Conservation (phyloP, 768 basidiomycete genomes). For the Paxillus involutus region DNA sequence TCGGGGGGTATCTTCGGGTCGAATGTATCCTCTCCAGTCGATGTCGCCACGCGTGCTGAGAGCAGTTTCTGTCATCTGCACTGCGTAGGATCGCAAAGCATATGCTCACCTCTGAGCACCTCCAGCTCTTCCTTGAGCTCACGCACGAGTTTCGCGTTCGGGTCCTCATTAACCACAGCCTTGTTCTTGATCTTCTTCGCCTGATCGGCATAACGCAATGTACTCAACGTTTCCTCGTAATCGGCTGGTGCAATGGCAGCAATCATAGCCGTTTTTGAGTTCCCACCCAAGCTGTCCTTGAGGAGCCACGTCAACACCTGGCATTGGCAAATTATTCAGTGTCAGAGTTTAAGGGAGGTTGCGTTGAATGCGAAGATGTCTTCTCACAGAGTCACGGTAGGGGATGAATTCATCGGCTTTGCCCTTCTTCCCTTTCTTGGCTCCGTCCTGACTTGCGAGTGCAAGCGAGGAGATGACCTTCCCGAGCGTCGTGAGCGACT, state of each 20-base stretch:
- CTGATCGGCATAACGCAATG: conserved; percentile 95
- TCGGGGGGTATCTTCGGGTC: conserved; percentile 90
- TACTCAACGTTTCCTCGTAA: conserved; percentile 96
- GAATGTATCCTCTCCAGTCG: conserved; percentile 69
- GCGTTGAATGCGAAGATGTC: neutral
- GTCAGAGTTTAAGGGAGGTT: conserved; percentile 4
- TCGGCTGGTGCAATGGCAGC: conserved; percentile 98
- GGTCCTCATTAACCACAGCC: conserved; percentile 99
- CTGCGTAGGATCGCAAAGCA: neutral
- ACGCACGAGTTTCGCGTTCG: conserved; percentile 96
- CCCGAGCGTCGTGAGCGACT: conserved; percentile 94
- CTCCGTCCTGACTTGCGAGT: conserved; percentile 49
- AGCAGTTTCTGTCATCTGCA: conserved; percentile 7
- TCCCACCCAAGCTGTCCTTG: conserved; percentile 96
- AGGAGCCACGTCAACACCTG: conserved; percentile 97
- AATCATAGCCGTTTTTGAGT: conserved; percentile 99
- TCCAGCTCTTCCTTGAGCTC: conserved; percentile 99
- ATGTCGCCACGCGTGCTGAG: conserved; percentile 74
- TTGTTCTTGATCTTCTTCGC: conserved; percentile 99
- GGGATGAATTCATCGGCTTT: conserved; percentile 93
- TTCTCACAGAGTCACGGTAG: conserved; percentile 90
- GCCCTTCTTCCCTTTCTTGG: conserved; percentile 87
- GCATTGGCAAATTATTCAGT: neutral
- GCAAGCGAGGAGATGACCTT: conserved; percentile 96
- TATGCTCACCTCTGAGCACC: conserved; percentile 70